phyloP scores from a whole-genome alignment of 495 filamentous ascomycete species.

The Pseudomonodictys pantanalensis region DNA sequence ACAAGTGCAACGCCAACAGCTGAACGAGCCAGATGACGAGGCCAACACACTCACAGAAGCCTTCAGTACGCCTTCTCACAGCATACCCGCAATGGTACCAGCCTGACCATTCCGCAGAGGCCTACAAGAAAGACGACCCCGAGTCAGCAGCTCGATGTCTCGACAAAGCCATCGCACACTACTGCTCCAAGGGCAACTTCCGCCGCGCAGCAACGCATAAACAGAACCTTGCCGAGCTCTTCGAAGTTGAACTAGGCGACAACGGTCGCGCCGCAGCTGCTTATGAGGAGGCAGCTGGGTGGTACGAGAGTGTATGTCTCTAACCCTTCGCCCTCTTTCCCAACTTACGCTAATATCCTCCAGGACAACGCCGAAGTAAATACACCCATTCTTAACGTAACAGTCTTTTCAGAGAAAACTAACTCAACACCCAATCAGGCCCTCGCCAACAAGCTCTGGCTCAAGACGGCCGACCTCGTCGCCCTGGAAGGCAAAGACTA shows the following conservation, averaged over 20 bases:
- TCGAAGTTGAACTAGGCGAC: constrained; percentile 76
- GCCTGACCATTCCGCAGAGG: constrained; percentile 15
- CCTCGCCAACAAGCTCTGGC: constrained; percentile 82
- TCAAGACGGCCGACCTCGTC: constrained; percentile 84
- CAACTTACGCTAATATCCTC: constrained; percentile 6
- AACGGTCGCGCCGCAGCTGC: constrained; percentile 69
- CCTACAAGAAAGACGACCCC: constrained; percentile 26
- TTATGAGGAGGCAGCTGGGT: constrained; percentile 75
- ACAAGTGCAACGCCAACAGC: constrained; percentile 27
- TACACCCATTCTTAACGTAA: background rate
- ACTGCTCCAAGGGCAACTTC: constrained; percentile 63
- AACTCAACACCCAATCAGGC: constrained; percentile 41
- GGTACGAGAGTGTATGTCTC: constrained; percentile 83
- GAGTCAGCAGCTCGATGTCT: constrained; percentile 28
- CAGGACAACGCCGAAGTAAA: constrained; percentile 32
- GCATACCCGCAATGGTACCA: background rate
- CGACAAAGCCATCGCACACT: constrained; percentile 32
- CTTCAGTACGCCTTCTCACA: constrained; percentile 15
- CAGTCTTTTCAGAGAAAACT: constrained; percentile 8
- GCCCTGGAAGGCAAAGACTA: constrained; percentile 70
- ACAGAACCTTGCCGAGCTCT: constrained; percentile 78
- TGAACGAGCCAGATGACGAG: constrained; percentile 31
- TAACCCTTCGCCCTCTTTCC: background rate
- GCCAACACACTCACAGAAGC: constrained; percentile 29
- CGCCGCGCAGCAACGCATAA: constrained; percentile 83